These are phyloP conservation scores for Pseudogymnoascus sp. DNA, from an alignment of 2,329 filamentous ascomycete genomes.

Conservation along the genomic window DNA sequence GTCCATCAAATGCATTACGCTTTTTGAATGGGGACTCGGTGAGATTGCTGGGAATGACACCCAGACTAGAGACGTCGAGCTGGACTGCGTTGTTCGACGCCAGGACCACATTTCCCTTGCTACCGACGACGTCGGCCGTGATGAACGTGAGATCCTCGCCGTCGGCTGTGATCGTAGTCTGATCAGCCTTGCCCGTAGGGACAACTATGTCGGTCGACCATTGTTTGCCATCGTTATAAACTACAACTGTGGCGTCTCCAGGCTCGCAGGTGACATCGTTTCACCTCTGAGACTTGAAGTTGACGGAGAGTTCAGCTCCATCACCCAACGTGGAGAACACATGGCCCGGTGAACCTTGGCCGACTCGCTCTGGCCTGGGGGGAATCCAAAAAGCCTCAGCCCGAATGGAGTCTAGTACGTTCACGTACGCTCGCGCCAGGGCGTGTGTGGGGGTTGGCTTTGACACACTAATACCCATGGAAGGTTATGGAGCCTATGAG, in stretches of 20 bases:
- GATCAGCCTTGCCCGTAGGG: not conserved
- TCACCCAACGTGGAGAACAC: not conserved
- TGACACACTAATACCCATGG: not conserved
- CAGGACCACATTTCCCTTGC: not conserved
- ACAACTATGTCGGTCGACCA: not conserved
- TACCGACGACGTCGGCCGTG: not conserved
- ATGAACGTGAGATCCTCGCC: not conserved
- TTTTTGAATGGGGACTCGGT: not conserved
- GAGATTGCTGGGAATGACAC: not conserved
- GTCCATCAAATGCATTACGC: not conserved
- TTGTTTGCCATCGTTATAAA: not conserved
- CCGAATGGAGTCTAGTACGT: not conserved
- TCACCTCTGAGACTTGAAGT: not conserved
- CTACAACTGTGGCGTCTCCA: not conserved
- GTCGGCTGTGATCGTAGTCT: not conserved
- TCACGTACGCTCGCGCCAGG: not conserved
- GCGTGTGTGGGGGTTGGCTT: not conserved
- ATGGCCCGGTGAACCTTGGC: not conserved
- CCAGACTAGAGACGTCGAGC: not conserved
- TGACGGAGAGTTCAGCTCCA: not conserved
- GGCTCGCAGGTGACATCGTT: not conserved
- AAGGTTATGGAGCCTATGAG: not conserved
- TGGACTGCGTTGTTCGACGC: not conserved
- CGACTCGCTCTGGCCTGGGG: not conserved
- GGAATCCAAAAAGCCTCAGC: not conserved